Evolutionary conservation across 495 filamentous ascomycete genomes (phyloP).

Genomic region (Hypoxylon lienhwacheense): DNA sequence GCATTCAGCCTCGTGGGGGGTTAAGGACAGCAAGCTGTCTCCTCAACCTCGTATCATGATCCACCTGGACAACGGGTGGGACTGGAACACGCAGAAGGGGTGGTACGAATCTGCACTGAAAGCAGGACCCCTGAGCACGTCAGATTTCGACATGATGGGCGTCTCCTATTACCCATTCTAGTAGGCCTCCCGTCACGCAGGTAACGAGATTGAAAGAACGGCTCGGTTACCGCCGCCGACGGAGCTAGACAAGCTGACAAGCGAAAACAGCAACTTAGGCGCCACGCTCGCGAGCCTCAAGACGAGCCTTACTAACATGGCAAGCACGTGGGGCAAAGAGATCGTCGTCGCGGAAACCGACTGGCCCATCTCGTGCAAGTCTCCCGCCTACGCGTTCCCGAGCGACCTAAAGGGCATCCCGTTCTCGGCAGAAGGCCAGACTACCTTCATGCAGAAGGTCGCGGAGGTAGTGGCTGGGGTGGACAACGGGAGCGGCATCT

Average conservation of each 20-base stretch:
- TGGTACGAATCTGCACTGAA: constrained; percentile 62
- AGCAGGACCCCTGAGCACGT: constrained; percentile 51
- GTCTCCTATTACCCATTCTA: constrained; percentile 75
- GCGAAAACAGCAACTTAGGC: constrained; percentile 36
- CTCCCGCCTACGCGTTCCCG: constrained; percentile 58
- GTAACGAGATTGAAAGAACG: background rate
- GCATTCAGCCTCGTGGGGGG: constrained; percentile 62
- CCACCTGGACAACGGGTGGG: constrained; percentile 71
- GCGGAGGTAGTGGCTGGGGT: constrained; percentile 56
- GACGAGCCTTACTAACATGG: constrained; percentile 60
- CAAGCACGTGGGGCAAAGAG: constrained; percentile 59
- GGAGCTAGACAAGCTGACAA: constrained; percentile 1
- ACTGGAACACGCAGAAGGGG: constrained; percentile 63
- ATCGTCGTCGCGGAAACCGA: constrained; percentile 67
- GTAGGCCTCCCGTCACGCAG: constrained; percentile 3
- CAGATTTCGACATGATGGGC: constrained; percentile 70
- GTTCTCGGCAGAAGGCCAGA: constrained; percentile 63
- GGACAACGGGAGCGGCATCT: constrained; percentile 57
- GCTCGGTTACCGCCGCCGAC: background rate
- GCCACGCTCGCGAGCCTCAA: constrained; percentile 61
- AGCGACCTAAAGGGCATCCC: constrained; percentile 59
- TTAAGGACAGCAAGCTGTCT: constrained; percentile 61
- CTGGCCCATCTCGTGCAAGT: constrained; percentile 65
- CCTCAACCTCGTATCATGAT: constrained; percentile 66
- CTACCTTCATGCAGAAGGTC: constrained; percentile 57